Base-by-base conservation (phyloP, 805 yeast species). In the Priceomyces fermenticarens region DNA sequence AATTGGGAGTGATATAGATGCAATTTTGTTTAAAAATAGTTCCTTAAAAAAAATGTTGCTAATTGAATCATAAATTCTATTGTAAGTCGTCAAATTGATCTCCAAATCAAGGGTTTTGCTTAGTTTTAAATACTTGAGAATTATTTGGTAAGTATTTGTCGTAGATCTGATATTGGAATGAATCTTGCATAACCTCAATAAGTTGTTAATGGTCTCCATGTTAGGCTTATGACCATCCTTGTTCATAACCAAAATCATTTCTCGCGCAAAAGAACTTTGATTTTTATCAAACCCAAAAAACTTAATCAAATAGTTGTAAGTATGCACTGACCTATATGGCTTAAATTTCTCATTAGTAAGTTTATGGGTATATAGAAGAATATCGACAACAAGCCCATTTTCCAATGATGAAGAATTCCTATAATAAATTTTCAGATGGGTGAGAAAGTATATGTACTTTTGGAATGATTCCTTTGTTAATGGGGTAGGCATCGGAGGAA, bases 181-280 rank as follows among this genome's bases (percentile, higher is more conserved):
- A 11, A 54, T 51, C 30, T 54, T 46, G 37, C 66, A 55, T 16
- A 61, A 47, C 36, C 61, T 62, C 28, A 70, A 47, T 32, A 69
- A 54, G 36, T 54, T 52, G 50, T 70, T 68, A 41, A 70, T 63
- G 36, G 74, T 70, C 35, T 64, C 65, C 27, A 65, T 55, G 43
- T 68, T 65, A 6, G 71, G 70, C n/a, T 45, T 44, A 37, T 64
- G 67, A 3, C 71, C 71, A 41, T 70, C 74, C 41, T 64, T 58
- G 30, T 62, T 50, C 73, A 70, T 68, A 23, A 67, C 71, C 29
- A 70, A 48, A 9, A 70, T 48, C 12, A 70, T 44, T 36, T 63
- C 68, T 17, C 72, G 46, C 3, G 73, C 69, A 51, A 70, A 69
- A 11, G 63, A 48, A 43, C 62, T 63, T 47, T 70, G 74, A 48